These are phyloP conservation scores for Bryoerythrophyllum caledonicum DNA, from an alignment of 225 moss, liverwort and hornwort species.

Conservation along the genomic window DNA sequence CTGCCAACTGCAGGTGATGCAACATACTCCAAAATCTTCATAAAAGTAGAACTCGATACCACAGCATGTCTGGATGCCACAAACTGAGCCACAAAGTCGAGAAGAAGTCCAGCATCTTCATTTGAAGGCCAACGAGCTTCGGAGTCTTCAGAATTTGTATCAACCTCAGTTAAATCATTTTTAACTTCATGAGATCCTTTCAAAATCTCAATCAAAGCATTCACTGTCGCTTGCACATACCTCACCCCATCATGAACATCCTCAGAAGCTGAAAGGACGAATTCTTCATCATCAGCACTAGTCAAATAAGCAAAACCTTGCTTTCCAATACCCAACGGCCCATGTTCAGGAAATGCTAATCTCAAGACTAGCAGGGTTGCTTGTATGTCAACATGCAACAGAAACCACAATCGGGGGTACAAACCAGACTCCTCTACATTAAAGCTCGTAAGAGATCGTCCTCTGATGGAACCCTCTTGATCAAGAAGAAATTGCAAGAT, in stretches of 20 bases:
- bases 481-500: constrained; percentile 85
- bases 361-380: constrained; percentile 81
- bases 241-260: constrained; percentile 68
- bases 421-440: constrained; percentile 36
- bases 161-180: constrained; percentile 20
- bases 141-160: constrained; percentile 21
- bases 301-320: constrained; percentile 72
- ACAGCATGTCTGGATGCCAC: constrained; percentile 88
- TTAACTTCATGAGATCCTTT: constrained; percentile 32
- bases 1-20: constrained; percentile 46
- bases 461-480: constrained; percentile 55
- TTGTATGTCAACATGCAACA: constrained; percentile 81
- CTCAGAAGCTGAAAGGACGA: constrained; percentile 45
- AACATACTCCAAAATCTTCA: constrained; percentile 73
- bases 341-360: constrained; percentile 87
- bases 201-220: constrained; percentile 74
- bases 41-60: constrained; percentile 72
- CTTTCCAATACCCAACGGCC: constrained; percentile 86
- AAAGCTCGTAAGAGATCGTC: constrained; percentile 38
- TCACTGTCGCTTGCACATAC: constrained; percentile 77
- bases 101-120: constrained; percentile 66
- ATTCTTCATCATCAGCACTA: constrained; percentile 43
- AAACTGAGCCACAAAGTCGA: constrained; percentile 91
- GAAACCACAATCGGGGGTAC: constrained; percentile 79
- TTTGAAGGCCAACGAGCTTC: constrained; percentile 60